Evolutionary conservation across 208 protist species (phyloP), one percentile per base, ranked within the genome.

Genomic region (Plasmodiophora brassicae): DNA sequence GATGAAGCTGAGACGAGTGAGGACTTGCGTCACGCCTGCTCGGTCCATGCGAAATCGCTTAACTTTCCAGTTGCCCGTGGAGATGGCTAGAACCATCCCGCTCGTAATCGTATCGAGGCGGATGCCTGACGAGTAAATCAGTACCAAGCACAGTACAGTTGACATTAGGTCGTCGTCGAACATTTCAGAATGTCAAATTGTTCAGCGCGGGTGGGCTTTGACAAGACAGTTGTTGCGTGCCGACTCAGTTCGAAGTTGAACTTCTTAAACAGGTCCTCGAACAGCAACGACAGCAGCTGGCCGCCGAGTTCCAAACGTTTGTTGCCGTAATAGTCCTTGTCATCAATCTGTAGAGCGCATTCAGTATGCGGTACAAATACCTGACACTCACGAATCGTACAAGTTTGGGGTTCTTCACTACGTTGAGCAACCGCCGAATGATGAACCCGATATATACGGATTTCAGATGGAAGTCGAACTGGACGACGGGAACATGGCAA

Each of bases 321-420:
- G 93, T 99, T 99, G 71, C 98, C 98, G 92, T 99, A 99, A 92
- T 99, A 99, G 91, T 99, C 98, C 53, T 97, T 96, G 90, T 99
- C 98, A 90, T 99, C 98, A 0, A 98, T 38, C 65, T 78, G n/a
- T n/a, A n/a, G n/a, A n/a, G n/a, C n/a, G n/a, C n/a, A 32, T 57
- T 28, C 50, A 57, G 20, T 28, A 57, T 78, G 32, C 5, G 32
- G 14, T 78, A 78, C 41, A 38, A 78, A 32, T 44, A 78, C 5
- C 65, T 38, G n/a, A 78, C 5, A n/a, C 32, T 78, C 32, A 36
- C 20, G 20, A 78, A 38, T 8, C 5, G n/a, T 78, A 78, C 65
- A 5, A 78, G 65, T 78, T 78, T 78, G 65, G 65, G 65, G n/a
- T 78, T 38, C 20, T 78, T 78, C 10, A 38, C 32, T 14, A 78